These are phyloP conservation scores for Skeletonema grethae DNA, from an alignment of 108 stramenopile species.

Conservation along the genomic window DNA sequence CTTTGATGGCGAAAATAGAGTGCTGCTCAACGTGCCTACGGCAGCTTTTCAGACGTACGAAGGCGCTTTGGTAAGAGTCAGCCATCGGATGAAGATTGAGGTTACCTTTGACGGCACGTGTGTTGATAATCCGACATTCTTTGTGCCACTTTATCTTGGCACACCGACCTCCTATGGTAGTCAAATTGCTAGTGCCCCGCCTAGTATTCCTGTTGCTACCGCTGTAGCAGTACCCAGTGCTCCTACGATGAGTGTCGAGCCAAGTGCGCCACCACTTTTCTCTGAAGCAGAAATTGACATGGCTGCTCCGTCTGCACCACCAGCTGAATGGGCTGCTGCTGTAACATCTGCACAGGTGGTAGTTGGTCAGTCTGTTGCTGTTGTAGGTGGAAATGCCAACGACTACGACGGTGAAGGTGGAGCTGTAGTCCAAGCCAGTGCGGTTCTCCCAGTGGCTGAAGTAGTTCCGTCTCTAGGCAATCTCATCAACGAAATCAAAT, in stretches of 20 bases:
- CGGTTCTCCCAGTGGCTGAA: neutral
- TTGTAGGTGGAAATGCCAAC: slow-evolving; percentile 1
- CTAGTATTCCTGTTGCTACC: slow-evolving; percentile 9
- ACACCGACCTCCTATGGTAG: slow-evolving; percentile 8
- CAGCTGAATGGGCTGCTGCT: slow-evolving; percentile 6
- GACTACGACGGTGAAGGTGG: slow-evolving; percentile 5
- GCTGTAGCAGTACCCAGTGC: neutral
- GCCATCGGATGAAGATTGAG: slow-evolving; percentile 27
- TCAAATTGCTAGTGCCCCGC: slow-evolving; percentile 4
- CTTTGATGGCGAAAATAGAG: slow-evolving; percentile 19
- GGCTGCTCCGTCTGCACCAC: slow-evolving; percentile 11
- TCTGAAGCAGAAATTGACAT: neutral
- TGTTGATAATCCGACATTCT: slow-evolving; percentile 29
- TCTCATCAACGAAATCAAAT: slow-evolving; percentile 30
- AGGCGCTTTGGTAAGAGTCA: slow-evolving; percentile 5
- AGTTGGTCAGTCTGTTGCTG: neutral
- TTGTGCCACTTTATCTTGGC: slow-evolving; percentile 40
- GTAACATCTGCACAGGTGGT: slow-evolving; percentile 17
- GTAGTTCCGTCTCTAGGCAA: slow-evolving; percentile 14
- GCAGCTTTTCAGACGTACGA: neutral
- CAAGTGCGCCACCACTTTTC: neutral
- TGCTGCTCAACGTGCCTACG: neutral
- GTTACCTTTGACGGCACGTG: slow-evolving; percentile 20
- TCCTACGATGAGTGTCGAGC: neutral
- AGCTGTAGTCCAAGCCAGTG: neutral